Evolutionary conservation across 345 rosid genomes (phyloP).

Genomic region (Syzygium oleosum): DNA sequence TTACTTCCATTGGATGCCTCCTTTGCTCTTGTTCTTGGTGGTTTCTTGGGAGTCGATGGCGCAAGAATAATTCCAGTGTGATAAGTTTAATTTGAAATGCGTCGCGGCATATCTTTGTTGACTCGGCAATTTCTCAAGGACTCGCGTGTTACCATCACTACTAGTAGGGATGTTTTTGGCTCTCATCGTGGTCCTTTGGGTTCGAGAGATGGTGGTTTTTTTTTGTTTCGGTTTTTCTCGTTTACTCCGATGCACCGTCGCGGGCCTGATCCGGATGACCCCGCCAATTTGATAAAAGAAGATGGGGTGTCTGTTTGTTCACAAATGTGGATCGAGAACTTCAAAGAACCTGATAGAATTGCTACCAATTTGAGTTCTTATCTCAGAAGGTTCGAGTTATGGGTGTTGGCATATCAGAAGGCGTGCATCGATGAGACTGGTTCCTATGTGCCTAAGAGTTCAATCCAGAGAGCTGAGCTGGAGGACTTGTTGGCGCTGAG

Average conservation of each 20-base stretch:
- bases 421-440: constrained; percentile 84
- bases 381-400: constrained; percentile 76
- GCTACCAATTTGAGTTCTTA: constrained; percentile 52
- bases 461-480: constrained; percentile 63
- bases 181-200: not conserved
- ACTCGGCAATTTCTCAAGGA: not conserved
- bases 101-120: not conserved
- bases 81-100: not conserved
- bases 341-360: constrained; percentile 37
- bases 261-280: constrained; percentile 77
- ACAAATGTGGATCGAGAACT: constrained; percentile 88
- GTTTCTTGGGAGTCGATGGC: not conserved
- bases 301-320: constrained; percentile 91
- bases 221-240: constrained; percentile 38
- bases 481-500: constrained; percentile 78
- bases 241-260: constrained; percentile 44
- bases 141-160: not conserved
- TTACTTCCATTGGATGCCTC: not conserved
- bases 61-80: not conserved
- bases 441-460: constrained; percentile 77
- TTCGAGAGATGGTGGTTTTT: constrained; percentile 2
- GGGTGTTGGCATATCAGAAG: constrained; percentile 94
- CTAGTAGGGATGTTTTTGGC: not conserved
- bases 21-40: not conserved
- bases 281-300: constrained; percentile 70